Evolutionary conservation across 2,329 filamentous ascomycete species (phyloP).

Genomic region (Fusarium equiseti): DNA sequence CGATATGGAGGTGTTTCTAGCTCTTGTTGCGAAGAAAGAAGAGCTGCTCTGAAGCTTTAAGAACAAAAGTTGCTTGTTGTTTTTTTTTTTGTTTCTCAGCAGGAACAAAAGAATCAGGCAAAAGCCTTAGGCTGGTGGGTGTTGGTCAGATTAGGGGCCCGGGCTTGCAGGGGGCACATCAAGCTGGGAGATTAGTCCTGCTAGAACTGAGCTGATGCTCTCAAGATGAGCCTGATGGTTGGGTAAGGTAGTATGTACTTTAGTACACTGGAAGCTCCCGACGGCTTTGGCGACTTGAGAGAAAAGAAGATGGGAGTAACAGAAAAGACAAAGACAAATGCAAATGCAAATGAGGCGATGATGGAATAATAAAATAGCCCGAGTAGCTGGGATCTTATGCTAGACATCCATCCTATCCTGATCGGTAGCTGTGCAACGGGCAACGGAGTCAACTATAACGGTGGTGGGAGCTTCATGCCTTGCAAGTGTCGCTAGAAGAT

Average conservation of each 20-base stretch:
- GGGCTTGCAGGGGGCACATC: slow-evolving; percentile 39
- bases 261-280: slow-evolving; percentile 9
- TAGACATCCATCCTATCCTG: slow-evolving; percentile 27
- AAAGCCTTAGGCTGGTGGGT: slow-evolving; percentile 33
- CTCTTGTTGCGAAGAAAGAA: neutral
- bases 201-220: slow-evolving; percentile 35
- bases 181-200: slow-evolving; percentile 45
- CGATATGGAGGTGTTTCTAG: slow-evolving; percentile 2
- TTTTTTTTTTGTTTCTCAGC: slow-evolving; percentile 33
- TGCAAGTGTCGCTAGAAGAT: slow-evolving; percentile 22
- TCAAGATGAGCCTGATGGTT: slow-evolving; percentile 22
- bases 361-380: slow-evolving; percentile 41
- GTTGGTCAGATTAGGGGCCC: slow-evolving; percentile 47
- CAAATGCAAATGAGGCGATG: slow-evolving; percentile 27
- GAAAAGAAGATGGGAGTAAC: slow-evolving; percentile 8
- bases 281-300: neutral
- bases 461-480: slow-evolving; percentile 36
- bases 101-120: slow-evolving; percentile 29
- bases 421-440: slow-evolving; percentile 47
- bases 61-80: slow-evolving; percentile 33
- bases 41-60: slow-evolving; percentile 10
- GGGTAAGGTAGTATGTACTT: neutral
- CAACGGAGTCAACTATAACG: slow-evolving; percentile 44
- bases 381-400: slow-evolving; percentile 29
- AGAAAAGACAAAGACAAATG: slow-evolving; percentile 21